Conservation (phyloP, 306 rosid genomes). For the Gleditsia sinensis region DNA sequence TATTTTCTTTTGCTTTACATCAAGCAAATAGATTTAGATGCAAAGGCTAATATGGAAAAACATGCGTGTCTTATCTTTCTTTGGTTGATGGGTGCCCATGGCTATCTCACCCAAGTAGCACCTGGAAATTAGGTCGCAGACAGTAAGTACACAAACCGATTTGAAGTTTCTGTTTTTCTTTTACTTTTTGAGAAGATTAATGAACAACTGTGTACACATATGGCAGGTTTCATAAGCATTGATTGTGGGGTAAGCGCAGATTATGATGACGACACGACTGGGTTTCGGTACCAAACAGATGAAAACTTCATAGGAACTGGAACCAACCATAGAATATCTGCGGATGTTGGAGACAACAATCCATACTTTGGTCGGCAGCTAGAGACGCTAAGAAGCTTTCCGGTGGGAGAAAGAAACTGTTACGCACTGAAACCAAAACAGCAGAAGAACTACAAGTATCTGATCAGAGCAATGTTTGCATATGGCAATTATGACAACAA, state of each 20-base stretch:
- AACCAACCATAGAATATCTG: not conserved
- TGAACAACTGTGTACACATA: too few relatives aligned
- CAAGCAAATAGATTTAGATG: too few relatives aligned
- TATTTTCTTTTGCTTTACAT: too few relatives aligned
- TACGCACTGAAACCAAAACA: constrained; percentile 35
- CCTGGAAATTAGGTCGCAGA: too few relatives aligned
- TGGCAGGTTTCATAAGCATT: constrained; percentile 41
- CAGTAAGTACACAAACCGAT: too few relatives aligned
- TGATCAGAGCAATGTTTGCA: constrained; percentile 40
- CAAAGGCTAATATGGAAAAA: too few relatives aligned
- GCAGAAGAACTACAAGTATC: constrained; percentile 25
- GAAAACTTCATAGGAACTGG: constrained; percentile 29
- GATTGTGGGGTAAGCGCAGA: constrained; percentile 29
- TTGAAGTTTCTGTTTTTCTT: too few relatives aligned
- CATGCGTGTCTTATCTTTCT: too few relatives aligned
- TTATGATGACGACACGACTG: not conserved
- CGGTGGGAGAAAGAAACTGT: constrained; percentile 44
- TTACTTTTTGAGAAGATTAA: too few relatives aligned
- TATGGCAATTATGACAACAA: constrained; percentile 49
- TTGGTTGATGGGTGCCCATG: too few relatives aligned
- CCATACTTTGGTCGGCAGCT: not conserved
- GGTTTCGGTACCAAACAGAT: constrained; percentile 37
- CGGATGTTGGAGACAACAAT: too few relatives aligned
- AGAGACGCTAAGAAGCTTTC: constrained; percentile 43
- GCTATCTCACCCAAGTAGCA: too few relatives aligned